Percentiles rank a stretch among this genome's conserved stretches.
Conservation (phyloP, 2,329 filamentous ascomycete species). For the Colletotrichum melonis region DNA sequence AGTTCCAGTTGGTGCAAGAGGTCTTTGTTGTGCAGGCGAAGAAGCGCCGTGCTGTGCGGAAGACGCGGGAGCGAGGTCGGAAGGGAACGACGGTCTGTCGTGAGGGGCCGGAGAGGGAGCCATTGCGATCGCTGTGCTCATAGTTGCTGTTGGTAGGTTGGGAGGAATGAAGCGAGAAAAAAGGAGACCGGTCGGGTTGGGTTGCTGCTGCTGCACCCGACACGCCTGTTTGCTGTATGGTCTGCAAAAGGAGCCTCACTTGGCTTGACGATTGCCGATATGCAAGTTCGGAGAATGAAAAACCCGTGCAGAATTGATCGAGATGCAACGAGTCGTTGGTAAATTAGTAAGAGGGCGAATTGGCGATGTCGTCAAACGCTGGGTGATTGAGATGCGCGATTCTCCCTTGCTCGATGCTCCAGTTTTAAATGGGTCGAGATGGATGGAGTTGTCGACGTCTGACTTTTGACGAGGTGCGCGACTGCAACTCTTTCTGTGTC, state of each 20-base stretch:
- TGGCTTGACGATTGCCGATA: background rate
- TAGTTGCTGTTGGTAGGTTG: constrained; percentile 49
- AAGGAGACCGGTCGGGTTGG: constrained; percentile 8
- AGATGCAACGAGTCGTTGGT: background rate
- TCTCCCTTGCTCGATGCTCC: constrained; percentile 33
- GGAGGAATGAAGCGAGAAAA: background rate
- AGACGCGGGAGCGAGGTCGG: constrained; percentile 56
- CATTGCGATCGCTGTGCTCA: constrained; percentile 77
- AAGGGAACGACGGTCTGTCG: constrained; percentile 69
- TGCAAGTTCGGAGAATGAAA: background rate
- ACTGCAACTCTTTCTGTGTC: constrained; percentile 10
- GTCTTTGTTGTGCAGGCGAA: constrained; percentile 60
- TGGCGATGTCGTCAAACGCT: constrained; percentile 25
- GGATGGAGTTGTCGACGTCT: constrained; percentile 24
- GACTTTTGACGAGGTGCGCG: background rate
- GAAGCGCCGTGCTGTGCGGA: constrained; percentile 43
- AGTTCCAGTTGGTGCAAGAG: constrained; percentile 51
- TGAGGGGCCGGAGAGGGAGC: constrained; percentile 75
- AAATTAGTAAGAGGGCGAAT: constrained; percentile 5
- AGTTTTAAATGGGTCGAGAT: constrained; percentile 28
- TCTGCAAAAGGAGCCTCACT: constrained; percentile 15
- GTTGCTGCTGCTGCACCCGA: constrained; percentile 21
- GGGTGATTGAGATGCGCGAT: constrained; percentile 29
- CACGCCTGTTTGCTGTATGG: constrained; percentile 12
- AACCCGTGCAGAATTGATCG: background rate